These are phyloP conservation scores for Oryza longistaminata DNA, from an alignment of 176 grass and related monocot species.

Conservation along the genomic window DNA sequence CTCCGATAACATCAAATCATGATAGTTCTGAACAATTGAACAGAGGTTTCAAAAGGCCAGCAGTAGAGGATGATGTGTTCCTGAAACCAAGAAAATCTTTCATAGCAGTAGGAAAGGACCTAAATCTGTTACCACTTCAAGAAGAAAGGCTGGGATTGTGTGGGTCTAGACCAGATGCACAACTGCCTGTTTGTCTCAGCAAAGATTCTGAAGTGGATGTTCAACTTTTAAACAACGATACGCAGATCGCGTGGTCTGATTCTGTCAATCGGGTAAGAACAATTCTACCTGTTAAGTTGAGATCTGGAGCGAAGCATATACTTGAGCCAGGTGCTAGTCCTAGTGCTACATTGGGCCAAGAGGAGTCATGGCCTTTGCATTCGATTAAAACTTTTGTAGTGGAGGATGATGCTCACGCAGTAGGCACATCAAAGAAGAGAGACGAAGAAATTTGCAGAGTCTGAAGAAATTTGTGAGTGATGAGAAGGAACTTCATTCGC, in stretches of 20 bases:
- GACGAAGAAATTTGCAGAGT: conserved; percentile 34
- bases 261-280: conserved; percentile 13
- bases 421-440: conserved; percentile 22
- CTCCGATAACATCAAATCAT: conserved; percentile 26
- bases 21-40: conserved; percentile 26
- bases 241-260: neutral
- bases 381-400: conserved; percentile 35
- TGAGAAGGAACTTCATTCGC: neutral
- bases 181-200: neutral
- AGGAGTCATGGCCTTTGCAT: conserved; percentile 41
- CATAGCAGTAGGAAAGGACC: conserved; percentile 21
- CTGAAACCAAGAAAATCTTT: conserved; percentile 47
- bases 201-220: conserved; percentile 22
- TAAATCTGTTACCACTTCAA: neutral
- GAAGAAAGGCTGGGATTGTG: conserved; percentile 16
- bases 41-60: conserved; percentile 41
- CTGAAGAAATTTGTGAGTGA: neutral
- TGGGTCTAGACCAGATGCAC: conserved; percentile 29
- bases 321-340: conserved; percentile 31
- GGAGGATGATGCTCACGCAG: conserved; percentile 26
- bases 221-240: conserved; percentile 9
- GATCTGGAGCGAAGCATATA: conserved; percentile 54
- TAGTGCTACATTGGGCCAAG: conserved; percentile 38
- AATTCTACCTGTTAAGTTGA: conserved; percentile 50
- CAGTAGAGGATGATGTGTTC: conserved; percentile 18